Conservation (phyloP, 1,139 yeast genomes). For the Nakaseomyces uthaithaninus region DNA sequence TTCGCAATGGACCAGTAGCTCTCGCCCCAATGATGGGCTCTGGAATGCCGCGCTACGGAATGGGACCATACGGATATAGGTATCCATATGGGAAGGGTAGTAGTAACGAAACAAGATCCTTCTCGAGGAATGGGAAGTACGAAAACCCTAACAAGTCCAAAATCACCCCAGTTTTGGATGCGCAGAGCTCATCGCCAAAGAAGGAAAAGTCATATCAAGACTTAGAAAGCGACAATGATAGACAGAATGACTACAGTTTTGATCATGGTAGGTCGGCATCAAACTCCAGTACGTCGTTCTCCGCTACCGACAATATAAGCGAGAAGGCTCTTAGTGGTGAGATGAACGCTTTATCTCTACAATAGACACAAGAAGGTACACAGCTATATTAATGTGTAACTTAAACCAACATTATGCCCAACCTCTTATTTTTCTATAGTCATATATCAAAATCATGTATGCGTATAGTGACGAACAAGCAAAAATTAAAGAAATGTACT, state of each 20-base stretch:
- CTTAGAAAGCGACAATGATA: conserved; percentile 3
- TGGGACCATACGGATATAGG: neutral
- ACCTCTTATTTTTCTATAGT: too few relatives aligned
- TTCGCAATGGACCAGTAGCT: neutral
- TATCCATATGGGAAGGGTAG: neutral
- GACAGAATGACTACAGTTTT: neutral
- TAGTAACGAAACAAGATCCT: neutral
- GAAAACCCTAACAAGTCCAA: neutral
- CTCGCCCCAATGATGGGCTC: conserved; percentile 2
- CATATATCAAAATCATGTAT: too few relatives aligned
- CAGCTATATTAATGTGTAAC: too few relatives aligned
- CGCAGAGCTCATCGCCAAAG: neutral
- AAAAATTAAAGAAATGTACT: too few relatives aligned
- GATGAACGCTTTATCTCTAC: conserved; percentile 1
- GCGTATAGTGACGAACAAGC: too few relatives aligned
- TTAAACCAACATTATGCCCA: too few relatives aligned
- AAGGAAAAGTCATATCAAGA: neutral
- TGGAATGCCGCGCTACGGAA: neutral
- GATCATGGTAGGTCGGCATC: conserved; percentile 1
- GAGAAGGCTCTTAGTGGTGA: neutral
- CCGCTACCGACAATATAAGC: neutral
- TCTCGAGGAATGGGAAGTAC: neutral
- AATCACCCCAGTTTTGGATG: neutral
- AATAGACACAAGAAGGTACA: too few relatives aligned
- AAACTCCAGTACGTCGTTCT: neutral